Percentiles rank a stretch among this genome's conserved stretches.
Evolutionary conservation across 805 yeast species (phyloP).

Genomic region (Candida krabiensis): DNA sequence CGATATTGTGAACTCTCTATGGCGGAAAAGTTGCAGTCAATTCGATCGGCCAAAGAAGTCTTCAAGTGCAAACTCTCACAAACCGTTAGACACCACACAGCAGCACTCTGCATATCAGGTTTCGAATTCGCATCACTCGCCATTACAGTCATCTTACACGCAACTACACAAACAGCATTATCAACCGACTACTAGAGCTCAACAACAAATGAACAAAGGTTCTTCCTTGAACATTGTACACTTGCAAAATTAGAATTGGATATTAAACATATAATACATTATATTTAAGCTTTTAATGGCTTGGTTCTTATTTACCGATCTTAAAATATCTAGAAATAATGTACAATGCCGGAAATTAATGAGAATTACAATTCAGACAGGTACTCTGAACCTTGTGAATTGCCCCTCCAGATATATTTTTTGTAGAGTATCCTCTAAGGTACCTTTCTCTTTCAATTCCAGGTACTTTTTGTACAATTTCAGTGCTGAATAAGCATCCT

Average conservation of each 20-base stretch:
- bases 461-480: slow-evolving; percentile 69
- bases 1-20: slow-evolving; percentile 14
- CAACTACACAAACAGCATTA: slow-evolving; percentile 11
- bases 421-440: slow-evolving; percentile 60
- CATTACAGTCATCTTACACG: slow-evolving; percentile 1
- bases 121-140: slow-evolving; percentile 1
- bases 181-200: slow-evolving; percentile 34
- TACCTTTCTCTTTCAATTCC: slow-evolving; percentile 57
- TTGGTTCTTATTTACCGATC: too few relatives aligned
- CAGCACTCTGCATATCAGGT: neutral
- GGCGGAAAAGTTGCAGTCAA: slow-evolving; percentile 19
- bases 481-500: slow-evolving; percentile 90
- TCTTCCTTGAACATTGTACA: slow-evolving; percentile 23
- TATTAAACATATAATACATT: too few relatives aligned
- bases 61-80: neutral
- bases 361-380: slow-evolving; percentile 23
- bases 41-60: slow-evolving; percentile 11
- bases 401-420: slow-evolving; percentile 74
- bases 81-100: neutral
- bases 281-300: too few relatives aligned
- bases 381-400: slow-evolving; percentile 51
- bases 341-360: neutral
- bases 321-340: neutral
- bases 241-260: slow-evolving; percentile 14
- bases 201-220: slow-evolving; percentile 22